Conservation (phyloP, 78 protist genomes). For the Chrysochromulina tobinii region DNA sequence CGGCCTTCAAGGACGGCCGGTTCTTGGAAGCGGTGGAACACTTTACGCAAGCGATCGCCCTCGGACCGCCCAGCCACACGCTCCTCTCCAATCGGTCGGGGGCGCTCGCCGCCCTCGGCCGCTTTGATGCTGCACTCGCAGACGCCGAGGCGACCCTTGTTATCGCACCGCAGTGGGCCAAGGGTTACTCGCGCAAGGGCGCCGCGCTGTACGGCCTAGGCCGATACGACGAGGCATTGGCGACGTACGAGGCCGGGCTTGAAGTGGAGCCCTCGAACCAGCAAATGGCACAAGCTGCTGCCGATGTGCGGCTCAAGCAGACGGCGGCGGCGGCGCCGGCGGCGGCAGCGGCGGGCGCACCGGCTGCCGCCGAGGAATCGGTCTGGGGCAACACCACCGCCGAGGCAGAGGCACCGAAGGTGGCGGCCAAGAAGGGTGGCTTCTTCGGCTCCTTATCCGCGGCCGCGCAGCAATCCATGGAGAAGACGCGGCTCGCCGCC, state of each 20-base stretch:
- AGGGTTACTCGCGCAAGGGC: constrained; percentile 85
- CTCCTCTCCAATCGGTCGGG: constrained; percentile 89
- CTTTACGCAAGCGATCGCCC: constrained; percentile 3
- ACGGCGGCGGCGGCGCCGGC: constrained; percentile 50
- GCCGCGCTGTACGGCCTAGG: constrained; percentile 63
- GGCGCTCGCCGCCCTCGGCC: constrained; percentile 54
- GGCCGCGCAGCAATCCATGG: no score
- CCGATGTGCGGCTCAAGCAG: not conserved
- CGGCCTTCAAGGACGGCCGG: not conserved
- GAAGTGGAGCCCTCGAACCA: constrained; percentile 10
- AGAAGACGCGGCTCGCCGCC: no score
- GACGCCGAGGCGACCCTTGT: constrained; percentile 75
- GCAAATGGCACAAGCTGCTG: not conserved
- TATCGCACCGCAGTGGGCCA: constrained; percentile 83
- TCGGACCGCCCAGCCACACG: constrained; percentile 49
- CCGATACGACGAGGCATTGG: constrained; percentile 66
- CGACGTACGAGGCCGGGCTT: constrained; percentile 59
- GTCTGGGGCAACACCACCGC: no score
- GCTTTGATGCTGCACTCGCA: constrained; percentile 76
- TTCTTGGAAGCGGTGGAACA: not conserved
- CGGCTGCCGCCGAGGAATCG: no score
- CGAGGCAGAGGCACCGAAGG: no score
- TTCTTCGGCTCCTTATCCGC: no score
- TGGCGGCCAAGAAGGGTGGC: no score
- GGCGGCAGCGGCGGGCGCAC: not conserved